Percentiles rank a stretch among this genome's conserved stretches.
These are phyloP conservation scores for Grigorovia humatica DNA, from an alignment of 805 yeast species.

Conservation along the genomic window DNA sequence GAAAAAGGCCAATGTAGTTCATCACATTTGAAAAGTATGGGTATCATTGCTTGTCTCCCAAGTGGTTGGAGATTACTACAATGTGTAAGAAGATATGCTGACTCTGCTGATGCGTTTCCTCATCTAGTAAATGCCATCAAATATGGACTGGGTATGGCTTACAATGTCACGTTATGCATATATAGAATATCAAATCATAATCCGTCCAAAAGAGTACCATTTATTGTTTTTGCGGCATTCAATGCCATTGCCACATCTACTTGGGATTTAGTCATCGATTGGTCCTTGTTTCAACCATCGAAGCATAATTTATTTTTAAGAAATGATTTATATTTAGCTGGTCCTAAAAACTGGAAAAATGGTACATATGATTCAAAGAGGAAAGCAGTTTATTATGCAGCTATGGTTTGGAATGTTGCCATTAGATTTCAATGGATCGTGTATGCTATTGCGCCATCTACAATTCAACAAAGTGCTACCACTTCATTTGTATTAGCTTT, in stretches of 20 bases:
- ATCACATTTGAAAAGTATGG: conserved; percentile 62
- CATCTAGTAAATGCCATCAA: conserved; percentile 84
- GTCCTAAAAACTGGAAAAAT: conserved; percentile 27
- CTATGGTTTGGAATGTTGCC: conserved; percentile 62
- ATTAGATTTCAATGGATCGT: conserved; percentile 88
- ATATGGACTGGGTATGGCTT: conserved; percentile 55
- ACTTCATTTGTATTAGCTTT: conserved; percentile 76
- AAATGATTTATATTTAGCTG: conserved; percentile 59
- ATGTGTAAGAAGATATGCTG: conserved; percentile 82
- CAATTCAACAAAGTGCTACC: conserved; percentile 78
- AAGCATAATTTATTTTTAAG: conserved; percentile 52
- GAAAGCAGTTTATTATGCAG: conserved; percentile 52
- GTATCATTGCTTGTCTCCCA: conserved; percentile 77
- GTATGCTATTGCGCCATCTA: conserved; percentile 65
- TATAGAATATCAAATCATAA: conserved; percentile 42
- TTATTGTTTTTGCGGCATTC: conserved; percentile 62
- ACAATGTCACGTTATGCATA: conserved; percentile 63
- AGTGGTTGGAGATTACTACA: conserved; percentile 85
- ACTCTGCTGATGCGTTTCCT: conserved; percentile 93
- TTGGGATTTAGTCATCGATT: conserved; percentile 96
- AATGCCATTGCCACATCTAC: conserved; percentile 59
- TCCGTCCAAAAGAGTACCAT: conserved; percentile 38
- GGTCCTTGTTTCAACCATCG: conserved; percentile 68
- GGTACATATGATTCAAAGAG: conserved; percentile 21
- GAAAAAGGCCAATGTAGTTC: conserved; percentile 60